Evolutionary conservation across 108 stramenopile genomes (phyloP), one percentile per base, ranked within the genome.

Genomic region (Nitzschia inconspicua): DNA sequence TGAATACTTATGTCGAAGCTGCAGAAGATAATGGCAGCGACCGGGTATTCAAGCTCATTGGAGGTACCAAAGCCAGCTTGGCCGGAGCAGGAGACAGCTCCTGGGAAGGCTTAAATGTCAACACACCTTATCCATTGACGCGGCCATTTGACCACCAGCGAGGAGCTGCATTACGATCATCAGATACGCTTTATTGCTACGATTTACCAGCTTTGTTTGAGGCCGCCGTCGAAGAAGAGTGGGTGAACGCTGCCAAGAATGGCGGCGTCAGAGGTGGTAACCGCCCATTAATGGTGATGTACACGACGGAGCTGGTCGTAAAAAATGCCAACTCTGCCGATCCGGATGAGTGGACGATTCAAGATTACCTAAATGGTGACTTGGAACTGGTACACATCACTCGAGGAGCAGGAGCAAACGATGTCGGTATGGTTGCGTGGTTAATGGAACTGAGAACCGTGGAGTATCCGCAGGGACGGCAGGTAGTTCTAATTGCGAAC

Each of bases 381-480:
- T 70, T 95, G 34, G 92, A 95, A 57, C 72, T 97, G 22, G 75
- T 80, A 35, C 83, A 95, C 65, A 72, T 78, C n/a, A 75, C 85
- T 27, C 72, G 97, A 27, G 79, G 79, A 10, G 86, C 97, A 16
- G 99, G 98, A 19, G 80, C 80, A 44, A 99, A 99, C 75, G 85
- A 97, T 84, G 94, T 98, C 53, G 97, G 96, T 47, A 99, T 99
- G 99, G 98, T 99, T 35, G 99, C 97, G 9, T 99, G 99, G 99
- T 79, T 91, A 35, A 78, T 97, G 75, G 83, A 76, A 39, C 65
- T 98, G n/a, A 82, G 82, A 54, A 98, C 99, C 25, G 93, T 97
- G 3, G 97, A 98, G 67, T 98, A 95, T 76, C 96, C 95, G 3
- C 85, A 82, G 44, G 85, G 73, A 78, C 88, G 99, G 14, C 90